Evolutionary conservation across 768 basidiomycete species (phyloP).

Genomic region (Coprinopsis marcescibilis): DNA sequence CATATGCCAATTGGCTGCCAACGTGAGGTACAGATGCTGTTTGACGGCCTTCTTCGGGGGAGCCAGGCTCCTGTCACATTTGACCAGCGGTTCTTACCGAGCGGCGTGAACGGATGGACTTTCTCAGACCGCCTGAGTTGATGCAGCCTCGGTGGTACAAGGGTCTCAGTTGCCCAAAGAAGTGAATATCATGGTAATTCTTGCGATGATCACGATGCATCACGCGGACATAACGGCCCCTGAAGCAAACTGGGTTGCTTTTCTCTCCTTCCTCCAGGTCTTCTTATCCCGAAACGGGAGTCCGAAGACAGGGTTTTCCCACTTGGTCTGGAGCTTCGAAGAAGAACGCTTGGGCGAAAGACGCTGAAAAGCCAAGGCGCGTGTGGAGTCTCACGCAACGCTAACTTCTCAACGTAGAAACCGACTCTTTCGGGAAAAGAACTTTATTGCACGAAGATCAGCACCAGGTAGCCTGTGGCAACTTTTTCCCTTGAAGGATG

Average conservation of each 20-base stretch:
- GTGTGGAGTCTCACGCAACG: constrained; percentile 1
- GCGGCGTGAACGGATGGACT: background rate
- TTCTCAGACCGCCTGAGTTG: constrained; percentile 1
- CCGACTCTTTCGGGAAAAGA: constrained; percentile 10
- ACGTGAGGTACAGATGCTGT: constrained; percentile 4
- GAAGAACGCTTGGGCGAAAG: background rate
- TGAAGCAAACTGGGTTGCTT: background rate
- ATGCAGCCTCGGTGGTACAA: constrained; percentile 6
- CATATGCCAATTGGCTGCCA: too few relatives aligned
- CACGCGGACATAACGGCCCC: constrained; percentile 5
- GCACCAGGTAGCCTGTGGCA: too few relatives aligned
- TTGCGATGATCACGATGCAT: constrained; percentile 12
- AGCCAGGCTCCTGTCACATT: background rate
- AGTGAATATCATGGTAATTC: constrained; percentile 20
- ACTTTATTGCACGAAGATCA: constrained; percentile 6
- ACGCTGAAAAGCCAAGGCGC: background rate
- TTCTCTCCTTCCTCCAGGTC: background rate
- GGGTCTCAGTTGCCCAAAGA: constrained; percentile 13
- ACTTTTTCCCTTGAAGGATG: background rate
- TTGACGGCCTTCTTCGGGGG: background rate
- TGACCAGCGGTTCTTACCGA: background rate
- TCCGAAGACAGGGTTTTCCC: background rate
- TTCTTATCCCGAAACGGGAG: background rate
- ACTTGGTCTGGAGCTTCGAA: background rate
- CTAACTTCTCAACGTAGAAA: background rate